Conservation (phyloP, 805 yeast species). For the Saturnispora zaruensis region DNA sequence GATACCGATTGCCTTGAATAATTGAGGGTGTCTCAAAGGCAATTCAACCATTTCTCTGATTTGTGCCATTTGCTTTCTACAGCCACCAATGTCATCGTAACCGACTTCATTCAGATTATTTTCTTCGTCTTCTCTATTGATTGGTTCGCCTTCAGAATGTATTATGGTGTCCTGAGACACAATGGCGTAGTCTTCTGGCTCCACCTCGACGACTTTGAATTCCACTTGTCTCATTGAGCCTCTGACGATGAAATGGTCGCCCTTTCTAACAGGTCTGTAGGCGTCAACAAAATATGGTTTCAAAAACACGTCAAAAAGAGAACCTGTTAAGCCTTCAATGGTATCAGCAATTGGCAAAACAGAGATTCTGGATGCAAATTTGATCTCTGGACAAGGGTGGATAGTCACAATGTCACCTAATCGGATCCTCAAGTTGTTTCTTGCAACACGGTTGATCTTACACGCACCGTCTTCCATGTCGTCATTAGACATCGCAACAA, state of each 20-base stretch:
- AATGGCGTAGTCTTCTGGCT: constrained; percentile 94
- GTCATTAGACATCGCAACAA: constrained; percentile 92
- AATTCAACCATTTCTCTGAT: constrained; percentile 97
- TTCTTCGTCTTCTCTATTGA: constrained; percentile 96
- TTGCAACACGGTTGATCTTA: constrained; percentile 88
- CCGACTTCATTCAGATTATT: constrained; percentile 95
- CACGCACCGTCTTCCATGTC: constrained; percentile 95
- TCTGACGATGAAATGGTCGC: constrained; percentile 91
- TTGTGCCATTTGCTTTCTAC: constrained; percentile 99
- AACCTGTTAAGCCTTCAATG: constrained; percentile 95
- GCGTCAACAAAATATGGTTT: constrained; percentile 99
- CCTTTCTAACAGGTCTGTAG: constrained; percentile 96
- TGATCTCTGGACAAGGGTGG: constrained; percentile 96
- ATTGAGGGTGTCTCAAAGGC: constrained; percentile 96
- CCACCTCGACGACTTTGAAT: constrained; percentile 96
- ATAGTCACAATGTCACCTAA: constrained; percentile 87
- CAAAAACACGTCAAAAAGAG: constrained; percentile 88
- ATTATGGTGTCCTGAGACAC: constrained; percentile 98
- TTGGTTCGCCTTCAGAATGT: constrained; percentile 98
- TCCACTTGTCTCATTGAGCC: constrained; percentile 99
- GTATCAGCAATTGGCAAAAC: constrained; percentile 97
- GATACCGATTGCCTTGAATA: constrained; percentile 95
- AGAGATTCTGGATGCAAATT: constrained; percentile 89
- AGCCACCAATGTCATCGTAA: constrained; percentile 98
- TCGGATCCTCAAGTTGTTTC: constrained; percentile 90